Base-by-base conservation (phyloP, 352 stramenopile species). In the Aphanomyces cochlioides region DNA sequence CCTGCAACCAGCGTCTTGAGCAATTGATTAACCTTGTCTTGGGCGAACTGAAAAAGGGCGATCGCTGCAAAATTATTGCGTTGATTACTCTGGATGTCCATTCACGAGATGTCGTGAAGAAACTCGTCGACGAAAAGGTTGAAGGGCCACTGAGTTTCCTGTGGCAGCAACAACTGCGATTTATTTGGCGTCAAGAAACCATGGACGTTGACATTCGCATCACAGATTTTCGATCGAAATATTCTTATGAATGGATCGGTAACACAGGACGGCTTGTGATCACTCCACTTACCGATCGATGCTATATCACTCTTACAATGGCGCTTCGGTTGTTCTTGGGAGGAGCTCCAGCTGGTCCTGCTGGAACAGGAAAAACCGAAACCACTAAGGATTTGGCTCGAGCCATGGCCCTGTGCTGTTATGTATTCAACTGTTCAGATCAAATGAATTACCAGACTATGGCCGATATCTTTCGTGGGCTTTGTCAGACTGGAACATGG, bases 291-390 rank as follows among this genome's bases (percentile, higher is more conserved):
- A 98, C 95, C 3, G 95, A 98, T 83, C 88, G 95, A 15, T 98
- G 95, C 75, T 98, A 98, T 76, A 98, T 98, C 67, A 98, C 95
- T 7, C 75, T 98, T 17, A 98, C 95, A 3, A 98, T 98, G 93
- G 95, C 90, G 15, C 77, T 98, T 40, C 92, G 96, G 48, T 72
- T 98, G n/a, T 98, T 98, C 75, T 79, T 98, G n/a, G 96, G 95
- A 34, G 95, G 95, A 13, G 95, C 94, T 10, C 95, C 95, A 36
- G 94, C 93, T 64, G 95, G 95, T 4, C 95, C 95, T 19, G 92
- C 93, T 17, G 91, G 91, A 5, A 98, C 92, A n/a, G 92, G 92
- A 28, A 96, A 95, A 69, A 96, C 88, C 1, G 86, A 95, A 70
- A 94, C 88, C 12, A 94, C 87, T 0, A 95, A 95, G 34, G 88